phyloP scores from a whole-genome alignment of 2,329 filamentous ascomycete species.

The Aureobasidium vineae region DNA sequence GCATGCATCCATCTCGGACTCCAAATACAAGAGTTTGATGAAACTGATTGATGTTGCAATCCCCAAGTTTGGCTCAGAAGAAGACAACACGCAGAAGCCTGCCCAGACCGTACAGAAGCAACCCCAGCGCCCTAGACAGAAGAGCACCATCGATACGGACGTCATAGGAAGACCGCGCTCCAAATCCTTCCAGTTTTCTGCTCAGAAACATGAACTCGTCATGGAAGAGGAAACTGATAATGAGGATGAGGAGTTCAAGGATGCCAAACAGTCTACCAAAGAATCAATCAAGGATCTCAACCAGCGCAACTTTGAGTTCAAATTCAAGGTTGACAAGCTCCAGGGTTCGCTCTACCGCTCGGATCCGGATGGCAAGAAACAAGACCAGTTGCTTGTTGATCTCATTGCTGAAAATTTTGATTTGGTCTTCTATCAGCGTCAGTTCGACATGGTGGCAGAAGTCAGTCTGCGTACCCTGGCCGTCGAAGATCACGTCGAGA shows the following conservation, averaged over 20 bases:
- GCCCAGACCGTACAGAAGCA: constrained; percentile 17
- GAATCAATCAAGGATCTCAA: constrained; percentile 63
- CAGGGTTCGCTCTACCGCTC: constrained; percentile 90
- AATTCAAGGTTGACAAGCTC: constrained; percentile 90
- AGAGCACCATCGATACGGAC: constrained; percentile 38
- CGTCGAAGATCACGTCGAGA: constrained; percentile 90
- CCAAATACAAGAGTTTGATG: constrained; percentile 97
- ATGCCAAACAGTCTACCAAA: constrained; percentile 58
- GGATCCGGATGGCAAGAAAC: constrained; percentile 71
- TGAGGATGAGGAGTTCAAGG: constrained; percentile 57
- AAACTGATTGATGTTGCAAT: constrained; percentile 92
- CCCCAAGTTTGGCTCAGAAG: constrained; percentile 66
- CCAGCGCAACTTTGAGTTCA: constrained; percentile 92
- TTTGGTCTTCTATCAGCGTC: constrained; percentile 81
- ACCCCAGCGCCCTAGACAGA: constrained; percentile 31
- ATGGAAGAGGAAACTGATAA: constrained; percentile 67
- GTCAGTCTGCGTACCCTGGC: constrained; percentile 82
- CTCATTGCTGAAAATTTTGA: constrained; percentile 86
- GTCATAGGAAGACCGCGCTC: constrained; percentile 59
- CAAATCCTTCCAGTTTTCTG: constrained; percentile 70
- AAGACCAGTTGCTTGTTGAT: constrained; percentile 83
- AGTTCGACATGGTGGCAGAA: constrained; percentile 90
- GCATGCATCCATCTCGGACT: constrained; percentile 87
- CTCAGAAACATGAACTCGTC: constrained; percentile 72
- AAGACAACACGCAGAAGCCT: constrained; percentile 32